phyloP scores from a whole-genome alignment of 192 early-diverging fungal genomes.

The Backusella liffmaniae region DNA sequence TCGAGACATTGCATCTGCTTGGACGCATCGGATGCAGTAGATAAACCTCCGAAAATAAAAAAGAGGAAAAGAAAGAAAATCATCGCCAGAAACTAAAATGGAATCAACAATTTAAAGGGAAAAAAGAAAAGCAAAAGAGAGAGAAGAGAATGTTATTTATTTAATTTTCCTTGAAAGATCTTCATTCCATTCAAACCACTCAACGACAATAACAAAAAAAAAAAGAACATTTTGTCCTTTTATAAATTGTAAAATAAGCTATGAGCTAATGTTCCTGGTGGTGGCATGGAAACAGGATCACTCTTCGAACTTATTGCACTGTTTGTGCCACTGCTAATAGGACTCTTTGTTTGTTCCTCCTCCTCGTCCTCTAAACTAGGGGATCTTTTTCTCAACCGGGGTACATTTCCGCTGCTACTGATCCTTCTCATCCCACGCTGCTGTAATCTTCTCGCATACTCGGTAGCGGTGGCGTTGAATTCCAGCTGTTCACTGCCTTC shows the following conservation, averaged over 20 bases:
- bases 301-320: not conserved
- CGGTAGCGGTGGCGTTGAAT: not conserved
- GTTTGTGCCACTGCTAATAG: not conserved
- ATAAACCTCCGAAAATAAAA: not conserved
- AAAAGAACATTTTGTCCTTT: not conserved
- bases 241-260: slow-evolving; percentile 6
- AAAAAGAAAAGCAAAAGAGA: not conserved
- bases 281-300: not conserved
- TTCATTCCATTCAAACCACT: not conserved
- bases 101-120: not conserved
- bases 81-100: not conserved
- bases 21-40: not conserved
- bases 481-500: not conserved
- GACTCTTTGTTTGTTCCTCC: not conserved
- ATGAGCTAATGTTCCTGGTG: slow-evolving; percentile 1
- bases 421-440: slow-evolving; percentile 3
- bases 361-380: not conserved
- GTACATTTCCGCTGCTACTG: not conserved
- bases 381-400: not conserved
- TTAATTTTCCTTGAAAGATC: not conserved
- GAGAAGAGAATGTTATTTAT: not conserved
- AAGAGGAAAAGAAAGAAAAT: not conserved
- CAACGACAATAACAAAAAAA: not conserved
- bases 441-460: not conserved
- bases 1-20: not conserved